A percentile compares a stretch with the other conserved stretches of the same genome.
These are phyloP conservation scores for Paramecium bursaria DNA, from an alignment of 73 alveolate genomes.

Conservation along the genomic window DNA sequence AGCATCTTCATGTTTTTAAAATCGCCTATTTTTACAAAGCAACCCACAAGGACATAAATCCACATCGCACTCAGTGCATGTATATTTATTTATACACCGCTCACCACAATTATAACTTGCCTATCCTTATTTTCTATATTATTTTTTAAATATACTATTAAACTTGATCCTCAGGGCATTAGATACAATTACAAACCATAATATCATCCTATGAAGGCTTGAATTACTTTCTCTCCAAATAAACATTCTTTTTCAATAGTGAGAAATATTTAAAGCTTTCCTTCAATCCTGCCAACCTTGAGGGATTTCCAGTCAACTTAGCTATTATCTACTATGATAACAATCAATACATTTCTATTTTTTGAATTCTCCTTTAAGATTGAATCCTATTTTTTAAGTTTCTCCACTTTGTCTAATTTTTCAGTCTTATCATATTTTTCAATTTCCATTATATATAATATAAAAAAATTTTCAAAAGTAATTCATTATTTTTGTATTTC, in stretches of 20 bases:
- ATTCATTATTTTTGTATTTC: too few relatives aligned
- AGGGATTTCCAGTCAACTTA: background rate
- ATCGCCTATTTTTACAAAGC: constrained; percentile 91
- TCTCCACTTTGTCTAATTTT: too few relatives aligned
- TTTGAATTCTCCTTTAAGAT: too few relatives aligned
- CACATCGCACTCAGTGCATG: constrained; percentile 92
- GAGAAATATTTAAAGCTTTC: constrained; percentile 72
- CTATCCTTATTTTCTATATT: constrained; percentile 23
- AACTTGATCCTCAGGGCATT: constrained; percentile 55
- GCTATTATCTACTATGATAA: constrained; percentile 44
- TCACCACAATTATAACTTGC: constrained; percentile 86
- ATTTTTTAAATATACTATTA: background rate
- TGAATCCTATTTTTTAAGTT: too few relatives aligned
- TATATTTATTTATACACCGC: constrained; percentile 89
- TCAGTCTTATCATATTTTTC: too few relatives aligned
- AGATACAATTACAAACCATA: constrained; percentile 82
- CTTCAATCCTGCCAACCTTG: constrained; percentile 13
- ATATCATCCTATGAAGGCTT: constrained; percentile 74
- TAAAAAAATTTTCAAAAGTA: too few relatives aligned
- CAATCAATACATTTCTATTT: too few relatives aligned
- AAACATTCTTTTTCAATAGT: constrained; percentile 82
- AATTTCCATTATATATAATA: too few relatives aligned
- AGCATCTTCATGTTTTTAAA: constrained; percentile 94
- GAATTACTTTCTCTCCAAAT: constrained; percentile 80
- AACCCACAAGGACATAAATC: constrained; percentile 88